These are phyloP conservation scores for Trichopus zeylanicus DNA, from an alignment of 116 monocot species.

Conservation along the genomic window DNA sequence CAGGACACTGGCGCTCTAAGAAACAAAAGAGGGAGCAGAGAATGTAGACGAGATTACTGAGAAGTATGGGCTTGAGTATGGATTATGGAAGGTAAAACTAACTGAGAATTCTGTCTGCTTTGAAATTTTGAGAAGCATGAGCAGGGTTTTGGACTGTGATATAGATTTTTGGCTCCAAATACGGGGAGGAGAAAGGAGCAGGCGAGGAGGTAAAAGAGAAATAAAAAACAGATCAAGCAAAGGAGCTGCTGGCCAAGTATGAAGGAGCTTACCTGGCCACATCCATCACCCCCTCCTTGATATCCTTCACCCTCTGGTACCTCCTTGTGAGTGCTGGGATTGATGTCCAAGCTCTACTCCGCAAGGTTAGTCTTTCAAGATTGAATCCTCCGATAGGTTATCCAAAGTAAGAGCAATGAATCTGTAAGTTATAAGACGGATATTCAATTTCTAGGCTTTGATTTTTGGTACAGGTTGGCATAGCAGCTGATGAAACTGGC, in stretches of 20 bases:
- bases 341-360: conserved; percentile 73
- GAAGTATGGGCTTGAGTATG: conserved; percentile 56
- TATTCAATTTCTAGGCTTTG: conserved; percentile 1
- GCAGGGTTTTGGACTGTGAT: no score
- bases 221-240: conserved; percentile 77
- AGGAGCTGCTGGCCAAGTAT: conserved; percentile 87
- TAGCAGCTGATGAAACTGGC: conserved; percentile 57
- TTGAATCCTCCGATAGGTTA: background rate
- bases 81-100: conserved; percentile 54
- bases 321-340: conserved; percentile 72
- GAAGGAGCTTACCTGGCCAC: conserved; percentile 93
- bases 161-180: conserved; percentile 77
- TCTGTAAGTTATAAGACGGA: no score
- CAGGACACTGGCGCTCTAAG: conserved; percentile 28
- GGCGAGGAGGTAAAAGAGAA: conserved; percentile 35
- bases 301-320: conserved; percentile 87
- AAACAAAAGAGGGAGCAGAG: conserved; percentile 23
- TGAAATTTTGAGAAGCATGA: background rate
- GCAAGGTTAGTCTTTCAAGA: conserved; percentile 39
- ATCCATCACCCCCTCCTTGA: conserved; percentile 78
- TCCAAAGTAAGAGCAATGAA: background rate
- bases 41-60: conserved; percentile 33
- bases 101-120: background rate
- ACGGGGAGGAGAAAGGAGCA: conserved; percentile 9
- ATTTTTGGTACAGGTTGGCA: conserved; percentile 46